A percentile compares a stretch with the other conserved stretches of the same genome.
These are phyloP conservation scores for Ceratonia siliqua DNA, from an alignment of 306 rosid genomes.

Conservation along the genomic window DNA sequence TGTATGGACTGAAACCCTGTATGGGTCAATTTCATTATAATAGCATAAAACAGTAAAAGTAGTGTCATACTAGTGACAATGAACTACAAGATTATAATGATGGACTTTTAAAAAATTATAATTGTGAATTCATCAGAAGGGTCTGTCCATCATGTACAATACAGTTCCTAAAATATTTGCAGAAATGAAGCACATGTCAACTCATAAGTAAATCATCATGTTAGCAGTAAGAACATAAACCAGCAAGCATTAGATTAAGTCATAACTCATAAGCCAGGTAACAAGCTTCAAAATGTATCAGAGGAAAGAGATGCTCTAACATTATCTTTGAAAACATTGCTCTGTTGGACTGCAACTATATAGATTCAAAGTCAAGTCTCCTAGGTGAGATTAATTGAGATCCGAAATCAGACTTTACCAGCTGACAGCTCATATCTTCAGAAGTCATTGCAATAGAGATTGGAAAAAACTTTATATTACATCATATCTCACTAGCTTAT, in stretches of 20 bases:
- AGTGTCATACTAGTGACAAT: not conserved
- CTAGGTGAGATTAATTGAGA: conserved; percentile 2
- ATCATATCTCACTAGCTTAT: not conserved
- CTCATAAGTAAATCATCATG: conserved; percentile 1
- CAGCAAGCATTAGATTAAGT: not conserved
- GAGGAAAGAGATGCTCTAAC: not conserved
- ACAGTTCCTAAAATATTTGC: not conserved
- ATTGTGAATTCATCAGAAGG: conserved; percentile 8
- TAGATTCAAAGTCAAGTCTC: conserved; percentile 10
- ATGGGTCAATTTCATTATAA: conserved; percentile 5
- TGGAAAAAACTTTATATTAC: not conserved
- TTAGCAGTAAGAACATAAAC: conserved; percentile 15
- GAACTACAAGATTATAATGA: not conserved
- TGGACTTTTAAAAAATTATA: not conserved
- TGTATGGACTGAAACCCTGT: not conserved
- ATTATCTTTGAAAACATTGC: not conserved
- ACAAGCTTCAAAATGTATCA: not conserved
- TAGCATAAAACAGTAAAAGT: conserved; percentile 8
- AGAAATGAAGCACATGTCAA: not conserved
- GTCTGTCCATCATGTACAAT: not conserved
- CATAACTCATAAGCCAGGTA: too few relatives aligned
- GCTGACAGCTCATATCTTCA: not conserved
- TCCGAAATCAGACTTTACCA: not conserved
- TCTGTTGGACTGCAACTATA: not conserved
- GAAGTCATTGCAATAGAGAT: not conserved